Percentiles rank a stretch among this genome's conserved stretches.
Evolutionary conservation across 176 grass and related monocot genomes (phyloP).

Genomic region (Cymbopogon citratus): DNA sequence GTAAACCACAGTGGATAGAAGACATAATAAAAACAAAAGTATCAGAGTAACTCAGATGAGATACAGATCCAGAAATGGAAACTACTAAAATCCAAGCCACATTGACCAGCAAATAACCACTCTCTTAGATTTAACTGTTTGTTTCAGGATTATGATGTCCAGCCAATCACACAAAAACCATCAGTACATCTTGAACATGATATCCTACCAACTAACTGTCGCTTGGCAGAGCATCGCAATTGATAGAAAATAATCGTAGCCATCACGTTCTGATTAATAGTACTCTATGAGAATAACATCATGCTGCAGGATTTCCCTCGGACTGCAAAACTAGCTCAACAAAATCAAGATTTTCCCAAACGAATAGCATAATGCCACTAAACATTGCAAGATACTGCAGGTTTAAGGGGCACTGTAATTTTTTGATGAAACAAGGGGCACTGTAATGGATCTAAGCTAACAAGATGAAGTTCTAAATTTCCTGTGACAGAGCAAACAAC

Average conservation of each 20-base stretch:
- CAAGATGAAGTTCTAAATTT: neutral
- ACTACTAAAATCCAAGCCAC: neutral
- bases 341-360: neutral
- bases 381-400: neutral
- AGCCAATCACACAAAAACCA: neutral
- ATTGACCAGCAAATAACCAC: neutral
- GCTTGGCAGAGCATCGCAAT: no score
- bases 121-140: neutral
- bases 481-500: neutral
- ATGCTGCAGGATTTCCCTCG: neutral
- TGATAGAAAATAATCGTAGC: neutral
- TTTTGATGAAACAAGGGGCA: no score
- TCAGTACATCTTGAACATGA: neutral
- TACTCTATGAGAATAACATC: neutral
- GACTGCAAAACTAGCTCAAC: neutral
- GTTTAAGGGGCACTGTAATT: no score
- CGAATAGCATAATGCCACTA: neutral
- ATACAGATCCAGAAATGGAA: no score
- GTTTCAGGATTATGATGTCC: neutral
- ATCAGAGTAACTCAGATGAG: no score
- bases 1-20: neutral
- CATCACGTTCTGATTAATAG: neutral
- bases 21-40: neutral
- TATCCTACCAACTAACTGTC: no score
- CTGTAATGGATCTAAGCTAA: no score